Conservation (phyloP, 2,329 filamentous ascomycete species). For the Chaetomium olivaceum region DNA sequence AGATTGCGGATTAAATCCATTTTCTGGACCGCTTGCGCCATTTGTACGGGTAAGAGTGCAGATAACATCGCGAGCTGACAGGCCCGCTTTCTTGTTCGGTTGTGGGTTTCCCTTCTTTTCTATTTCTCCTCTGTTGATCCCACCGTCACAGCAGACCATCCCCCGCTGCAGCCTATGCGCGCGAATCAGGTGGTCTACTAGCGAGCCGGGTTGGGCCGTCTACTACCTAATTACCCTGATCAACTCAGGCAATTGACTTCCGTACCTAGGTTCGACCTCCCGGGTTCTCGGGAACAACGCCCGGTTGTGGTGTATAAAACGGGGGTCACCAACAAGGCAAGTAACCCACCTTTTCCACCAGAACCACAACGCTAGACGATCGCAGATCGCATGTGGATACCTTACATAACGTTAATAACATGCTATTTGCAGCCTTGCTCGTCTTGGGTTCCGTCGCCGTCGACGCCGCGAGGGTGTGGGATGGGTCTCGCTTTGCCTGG, state of each 20-base stretch:
- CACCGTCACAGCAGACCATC: neutral
- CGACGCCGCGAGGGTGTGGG: neutral
- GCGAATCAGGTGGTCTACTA: neutral
- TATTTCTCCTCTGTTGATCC: neutral
- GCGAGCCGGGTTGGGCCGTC: neutral
- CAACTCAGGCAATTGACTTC: neutral
- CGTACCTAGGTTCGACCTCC: neutral
- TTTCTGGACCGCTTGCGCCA: neutral
- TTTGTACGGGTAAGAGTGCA: neutral
- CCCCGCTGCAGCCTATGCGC: neutral
- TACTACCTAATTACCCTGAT: neutral
- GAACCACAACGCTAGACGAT: neutral
- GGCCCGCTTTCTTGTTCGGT: neutral
- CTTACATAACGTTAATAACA: neutral
- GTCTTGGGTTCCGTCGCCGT: neutral
- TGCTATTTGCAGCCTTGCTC: neutral
- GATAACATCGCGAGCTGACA: neutral
- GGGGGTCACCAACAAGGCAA: neutral
- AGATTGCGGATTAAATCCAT: neutral
- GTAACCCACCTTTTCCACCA: neutral
- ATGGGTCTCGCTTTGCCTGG: constrained; percentile 9
- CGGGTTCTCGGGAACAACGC: neutral
- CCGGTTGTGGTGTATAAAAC: neutral
- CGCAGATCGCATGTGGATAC: neutral
- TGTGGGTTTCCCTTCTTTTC: neutral